Percentiles rank a stretch among this genome's conserved stretches.
Conservation (phyloP, 192 early-diverging fungal species). For the Obelidium mucronatum region DNA sequence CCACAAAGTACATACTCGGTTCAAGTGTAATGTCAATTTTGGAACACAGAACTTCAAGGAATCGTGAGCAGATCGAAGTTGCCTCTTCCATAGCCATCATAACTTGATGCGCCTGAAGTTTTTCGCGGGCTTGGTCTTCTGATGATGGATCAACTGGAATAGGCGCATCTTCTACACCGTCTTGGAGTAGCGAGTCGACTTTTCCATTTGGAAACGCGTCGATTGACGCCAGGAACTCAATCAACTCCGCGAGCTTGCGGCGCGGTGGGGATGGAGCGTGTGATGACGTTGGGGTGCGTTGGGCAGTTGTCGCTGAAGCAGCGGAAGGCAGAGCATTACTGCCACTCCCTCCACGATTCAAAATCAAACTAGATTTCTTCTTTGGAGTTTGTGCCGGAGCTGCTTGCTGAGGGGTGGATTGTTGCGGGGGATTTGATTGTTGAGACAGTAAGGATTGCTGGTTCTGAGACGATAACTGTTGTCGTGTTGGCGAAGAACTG, state of each 20-base stretch:
- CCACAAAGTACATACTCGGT: slow-evolving; percentile 37
- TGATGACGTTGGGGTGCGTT: neutral
- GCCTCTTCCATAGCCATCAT: slow-evolving; percentile 37
- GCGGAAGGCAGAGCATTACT: neutral
- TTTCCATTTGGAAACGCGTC: slow-evolving; percentile 35
- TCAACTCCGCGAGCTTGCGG: slow-evolving; percentile 29
- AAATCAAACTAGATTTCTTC: neutral
- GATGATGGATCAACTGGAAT: slow-evolving; percentile 17
- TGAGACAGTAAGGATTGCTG: too few relatives aligned
- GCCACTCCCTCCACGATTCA: neutral
- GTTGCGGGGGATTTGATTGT: too few relatives aligned
- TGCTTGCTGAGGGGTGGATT: neutral
- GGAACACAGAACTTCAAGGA: slow-evolving; percentile 32
- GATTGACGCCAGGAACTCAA: slow-evolving; percentile 34
- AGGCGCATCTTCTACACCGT: slow-evolving; percentile 16
- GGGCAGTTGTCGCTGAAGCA: too few relatives aligned
- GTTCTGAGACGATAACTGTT: neutral
- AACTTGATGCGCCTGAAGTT: slow-evolving; percentile 17
- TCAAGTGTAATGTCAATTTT: slow-evolving; percentile 41
- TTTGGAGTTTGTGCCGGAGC: neutral
- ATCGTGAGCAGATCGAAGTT: slow-evolving; percentile 21
- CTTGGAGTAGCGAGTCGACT: neutral
- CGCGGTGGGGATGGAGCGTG: neutral
- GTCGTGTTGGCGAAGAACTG: slow-evolving; percentile 17
- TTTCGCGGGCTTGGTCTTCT: slow-evolving; percentile 20